Evolutionary conservation across 352 stramenopile genomes (phyloP), one percentile per base, ranked within the genome.

Genomic region (Peronospora farinosa): DNA sequence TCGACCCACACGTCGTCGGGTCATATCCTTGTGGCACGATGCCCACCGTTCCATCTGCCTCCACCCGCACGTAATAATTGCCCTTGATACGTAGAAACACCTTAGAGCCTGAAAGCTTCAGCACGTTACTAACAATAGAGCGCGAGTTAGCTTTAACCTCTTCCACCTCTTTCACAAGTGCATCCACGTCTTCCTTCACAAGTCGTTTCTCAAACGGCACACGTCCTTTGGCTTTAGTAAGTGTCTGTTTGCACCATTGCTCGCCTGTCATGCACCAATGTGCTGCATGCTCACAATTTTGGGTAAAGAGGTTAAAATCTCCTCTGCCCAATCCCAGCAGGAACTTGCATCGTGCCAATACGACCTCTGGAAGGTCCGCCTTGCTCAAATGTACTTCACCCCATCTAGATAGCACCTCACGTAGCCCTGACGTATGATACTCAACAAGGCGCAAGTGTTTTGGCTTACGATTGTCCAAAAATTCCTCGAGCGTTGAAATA

Each of bases 241-340:
- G 63, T 16, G 69, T 88, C 52, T 93, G 83, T 58, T 93, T 93
- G 65, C 78, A 92, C 83, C 83, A 93, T 60, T 93, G 83, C 63
- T 93, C 75, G 42, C 83, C 83, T 1, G 83, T 93, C 83, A 88
- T 93, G 54, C 83, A 93, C 83, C 83, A 93, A 47, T 93, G 80
- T 10, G 83, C 83, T 5, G 81, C 78, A 46, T 93, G 83, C 48
- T 93, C 83, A 61, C 83, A 93, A 54, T 93, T 93, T 62, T 93
- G 83, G 27, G 71, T 84, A 48, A 93, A 91, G 50, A 93, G 87
- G 51, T 93, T 91, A 39, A 93, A 93, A 30, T 93, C 80, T 25
- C 82, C 82, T 47, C 69, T 57, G 16, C 83, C 83, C 12, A 93
- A 61, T 0, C 83, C 83, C 8, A 93, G 44, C 3, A 93, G 50